Conservation (phyloP, 2,329 filamentous ascomycete genomes). For the Phyllosticta citribraziliensis region DNA sequence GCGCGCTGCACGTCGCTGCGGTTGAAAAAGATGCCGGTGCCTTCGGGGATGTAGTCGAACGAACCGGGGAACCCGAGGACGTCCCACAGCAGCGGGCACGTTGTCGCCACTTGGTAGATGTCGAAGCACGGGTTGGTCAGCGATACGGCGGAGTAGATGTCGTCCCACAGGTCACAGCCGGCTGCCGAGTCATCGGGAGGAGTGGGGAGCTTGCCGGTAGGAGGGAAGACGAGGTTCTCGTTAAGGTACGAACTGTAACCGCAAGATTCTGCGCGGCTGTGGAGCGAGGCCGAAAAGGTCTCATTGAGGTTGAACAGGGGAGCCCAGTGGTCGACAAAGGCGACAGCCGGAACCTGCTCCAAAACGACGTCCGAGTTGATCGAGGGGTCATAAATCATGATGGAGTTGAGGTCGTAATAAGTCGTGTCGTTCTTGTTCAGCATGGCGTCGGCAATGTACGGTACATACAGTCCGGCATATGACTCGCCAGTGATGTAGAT, state of each 20-base stretch:
- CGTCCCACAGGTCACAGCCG: slow-evolving; percentile 43
- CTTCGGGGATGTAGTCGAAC: slow-evolving; percentile 31
- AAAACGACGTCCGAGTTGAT: slow-evolving; percentile 46
- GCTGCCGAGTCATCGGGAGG: slow-evolving; percentile 35
- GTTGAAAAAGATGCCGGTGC: slow-evolving; percentile 40
- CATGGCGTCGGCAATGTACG: slow-evolving; percentile 55
- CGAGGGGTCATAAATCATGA: slow-evolving; percentile 61
- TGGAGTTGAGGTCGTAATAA: slow-evolving; percentile 52
- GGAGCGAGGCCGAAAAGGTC: slow-evolving; percentile 44
- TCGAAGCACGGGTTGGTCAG: slow-evolving; percentile 43
- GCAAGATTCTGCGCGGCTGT: slow-evolving; percentile 45
- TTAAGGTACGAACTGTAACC: slow-evolving; percentile 53
- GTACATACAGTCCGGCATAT: slow-evolving; percentile 43
- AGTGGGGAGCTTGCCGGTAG: slow-evolving; percentile 48
- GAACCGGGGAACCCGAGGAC: slow-evolving; percentile 29
- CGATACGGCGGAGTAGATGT: slow-evolving; percentile 29
- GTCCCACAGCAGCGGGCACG: slow-evolving; percentile 26
- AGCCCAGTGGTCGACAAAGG: slow-evolving; percentile 52
- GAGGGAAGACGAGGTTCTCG: slow-evolving; percentile 59
- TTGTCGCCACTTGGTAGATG: slow-evolving; percentile 35
- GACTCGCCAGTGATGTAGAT: slow-evolving; percentile 67
- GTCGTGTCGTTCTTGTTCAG: slow-evolving; percentile 55
- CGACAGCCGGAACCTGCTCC: slow-evolving; percentile 44
- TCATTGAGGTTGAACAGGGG: slow-evolving; percentile 56
- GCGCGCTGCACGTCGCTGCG: slow-evolving; percentile 42